Conservation (phyloP, 108 stramenopile species). For the Pseudonitzschia multiseries region DNA sequence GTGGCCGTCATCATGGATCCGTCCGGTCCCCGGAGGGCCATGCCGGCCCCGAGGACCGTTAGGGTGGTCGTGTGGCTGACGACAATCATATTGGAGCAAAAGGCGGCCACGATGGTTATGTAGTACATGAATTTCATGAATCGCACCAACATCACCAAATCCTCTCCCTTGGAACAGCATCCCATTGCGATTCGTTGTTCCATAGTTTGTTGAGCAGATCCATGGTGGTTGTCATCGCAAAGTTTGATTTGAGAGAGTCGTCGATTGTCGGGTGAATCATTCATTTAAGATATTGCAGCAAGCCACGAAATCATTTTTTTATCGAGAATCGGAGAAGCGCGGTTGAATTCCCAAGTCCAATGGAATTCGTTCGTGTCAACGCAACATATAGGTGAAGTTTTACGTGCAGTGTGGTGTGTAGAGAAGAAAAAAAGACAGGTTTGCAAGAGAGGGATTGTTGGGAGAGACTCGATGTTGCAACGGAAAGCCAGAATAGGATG, state of each 20-base stretch:
- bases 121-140: slow-evolving; percentile 80
- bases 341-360: too few species aligned
- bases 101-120: slow-evolving; percentile 70
- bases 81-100: slow-evolving; percentile 86
- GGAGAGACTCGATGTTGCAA: not conserved
- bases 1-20: slow-evolving; percentile 91
- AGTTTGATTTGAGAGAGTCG: too few species aligned
- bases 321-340: too few species aligned
- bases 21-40: slow-evolving; percentile 89
- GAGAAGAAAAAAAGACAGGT: not conserved
- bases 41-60: slow-evolving; percentile 74
- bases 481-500: not conserved
- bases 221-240: not conserved
- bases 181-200: not conserved
- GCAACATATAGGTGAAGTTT: too few species aligned
- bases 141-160: slow-evolving; percentile 21
- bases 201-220: not conserved
- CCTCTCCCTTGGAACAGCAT: slow-evolving; percentile 6
- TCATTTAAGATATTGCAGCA: not conserved
- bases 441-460: too few species aligned
- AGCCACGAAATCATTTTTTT: not conserved
- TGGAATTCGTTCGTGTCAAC: not conserved
- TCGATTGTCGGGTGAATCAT: too few species aligned
- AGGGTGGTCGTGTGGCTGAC: slow-evolving; percentile 83
- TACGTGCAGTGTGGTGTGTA: too few species aligned